Base-by-base conservation (phyloP, 1,139 yeast genomes). In the Arxiozyma bovina region DNA sequence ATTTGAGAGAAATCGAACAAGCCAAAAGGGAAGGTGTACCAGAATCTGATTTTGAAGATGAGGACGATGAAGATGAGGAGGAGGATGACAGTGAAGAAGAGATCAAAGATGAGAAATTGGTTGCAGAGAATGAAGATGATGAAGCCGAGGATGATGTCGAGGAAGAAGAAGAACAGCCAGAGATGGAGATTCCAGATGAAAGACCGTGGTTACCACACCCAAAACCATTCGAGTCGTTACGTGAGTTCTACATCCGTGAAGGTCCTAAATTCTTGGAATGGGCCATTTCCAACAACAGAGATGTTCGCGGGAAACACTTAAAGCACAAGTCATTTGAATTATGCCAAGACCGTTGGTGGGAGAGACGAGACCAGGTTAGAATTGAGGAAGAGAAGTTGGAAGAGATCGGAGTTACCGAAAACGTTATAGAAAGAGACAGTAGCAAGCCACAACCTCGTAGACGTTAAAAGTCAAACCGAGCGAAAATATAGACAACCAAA, bases 171-270 rank as follows among this genome's bases (percentile, higher is more conserved):
- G 80, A 68, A 5, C 82, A 74, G 22, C 83, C 61, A 17, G 67
- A 64, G 48, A 82, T 81, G 44, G 91, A 84, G 58, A 80, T 83
- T 63, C 96, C 96, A 6, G 98, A 93, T 70, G 86, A 86, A 48
- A 80, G 96, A 70, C 96, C 97, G 27, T 91, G 96, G 96, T 77
- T 93, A 58, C 97, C 98, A 49, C 97, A 90, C 69, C 99, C 99
- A 48, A 90, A 91, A 67, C 85, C 96, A n/a, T 93, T 93, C 65
- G 98, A 93, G 71, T 73, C 81, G 1, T 75, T 91, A 58, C 81
- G 96, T 61, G 83, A 81, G 1, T 93, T 91, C 71, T 93, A 93
- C 68, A 75, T 85, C 42, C 85, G 96, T 65, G 83, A 96, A 1
- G 95, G 96, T 54, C 84, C 93, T 1, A 81, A 83, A 48, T 91